Base-by-base conservation (phyloP, 1,284 basidiomycete species). In the Entoloma clypeatum region DNA sequence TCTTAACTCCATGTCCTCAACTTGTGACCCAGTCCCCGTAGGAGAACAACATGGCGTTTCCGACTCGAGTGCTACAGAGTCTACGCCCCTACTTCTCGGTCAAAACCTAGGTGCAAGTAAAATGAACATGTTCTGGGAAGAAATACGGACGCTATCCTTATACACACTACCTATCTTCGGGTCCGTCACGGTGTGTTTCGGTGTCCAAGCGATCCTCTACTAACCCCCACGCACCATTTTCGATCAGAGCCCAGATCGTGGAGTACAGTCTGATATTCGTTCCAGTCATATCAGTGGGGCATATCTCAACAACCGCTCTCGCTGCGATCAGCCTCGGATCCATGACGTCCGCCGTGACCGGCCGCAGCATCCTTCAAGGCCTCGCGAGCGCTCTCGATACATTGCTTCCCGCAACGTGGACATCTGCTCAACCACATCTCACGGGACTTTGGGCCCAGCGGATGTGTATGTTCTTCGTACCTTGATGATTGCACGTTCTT, bases 391-490 rank as follows among this genome's bases (percentile, higher is more conserved):
- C 90, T 0, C 73, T 96, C 22, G 92, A 96, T 58, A 92, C 92
- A 0, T 73, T 95, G 52, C 73, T 96, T 0, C 92, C 92, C 0
- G 77, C 86, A 16, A 90, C 92, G 3, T 96, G 90, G 86, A 93
- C 91, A 0, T 89, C 87, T 6, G 61, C 77, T 2, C 77, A 87
- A 29, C 92, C 91, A 0, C 71, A 82, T 6, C 71, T 90, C 2
- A 89, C 95, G 19, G 92, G 92, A 2, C 71, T 95, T 1, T 95
- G 92, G 92, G 69, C 86, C 7, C 90, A 93, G 59, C 71, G 92
- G 50, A 92, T 91, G 86, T 65, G 79, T 83, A 44, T 41, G 77
- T 64, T 13, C 19, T 7, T 33, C 8, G 18, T 25, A 47, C 38
- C 34, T 36, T 34, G 8, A 4, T 6, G 26, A 10, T 5, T 21